Base-by-base conservation (phyloP, 2,329 filamentous ascomycete genomes). In the Neurospora crassa region DNA sequence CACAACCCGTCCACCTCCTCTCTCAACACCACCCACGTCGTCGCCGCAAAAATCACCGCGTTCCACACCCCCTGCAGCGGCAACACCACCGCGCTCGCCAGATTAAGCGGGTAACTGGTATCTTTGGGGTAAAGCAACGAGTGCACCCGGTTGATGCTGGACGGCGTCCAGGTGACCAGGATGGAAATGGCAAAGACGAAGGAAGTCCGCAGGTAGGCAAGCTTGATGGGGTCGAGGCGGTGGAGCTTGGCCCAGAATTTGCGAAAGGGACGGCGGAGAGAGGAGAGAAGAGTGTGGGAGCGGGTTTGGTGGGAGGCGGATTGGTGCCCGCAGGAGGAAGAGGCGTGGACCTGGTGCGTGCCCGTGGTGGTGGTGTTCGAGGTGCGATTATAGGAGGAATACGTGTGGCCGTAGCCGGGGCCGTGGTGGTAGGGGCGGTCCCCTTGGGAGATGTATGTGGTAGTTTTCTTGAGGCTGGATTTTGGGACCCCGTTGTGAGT, bases 51-150 rank as follows among this genome's bases (percentile, higher is more conserved):
- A 71, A 96, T 92, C 69, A 92, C 82, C 40, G 89, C 87, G 77
- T 95, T 95, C 91, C 92, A 94, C 41, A 93, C 87, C 0, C 92
- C 92, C 79, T 95, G 92, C 1, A 93, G 83, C 0, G 92, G 92
- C 4, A 95, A 83, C 0, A 94, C 92, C 1, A 92, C 84, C 2
- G 90, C 89, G 7, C 90, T 89, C 1, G 88, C 86, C 69, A 93
- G 85, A 77, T 92, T 91, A 69, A 93, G 87, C 12, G 85, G 86
- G 78, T 89, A 94, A 71, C 84, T 86, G 40, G 85, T 83, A 10
- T 81, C 76, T 14, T 83, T 78, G 0, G 87, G 86, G 69, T 86
- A 80, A 8, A 89, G 80, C 74, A 93, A 85, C 73, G 88, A 86
- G 80, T 93, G 91, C 40, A 94, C 87, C 40, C 92, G 86, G 79